Percentiles rank a stretch among this genome's conserved stretches.
phyloP scores from a whole-genome alignment of 805 yeast species.

The Sugiyamaella smithiae region DNA sequence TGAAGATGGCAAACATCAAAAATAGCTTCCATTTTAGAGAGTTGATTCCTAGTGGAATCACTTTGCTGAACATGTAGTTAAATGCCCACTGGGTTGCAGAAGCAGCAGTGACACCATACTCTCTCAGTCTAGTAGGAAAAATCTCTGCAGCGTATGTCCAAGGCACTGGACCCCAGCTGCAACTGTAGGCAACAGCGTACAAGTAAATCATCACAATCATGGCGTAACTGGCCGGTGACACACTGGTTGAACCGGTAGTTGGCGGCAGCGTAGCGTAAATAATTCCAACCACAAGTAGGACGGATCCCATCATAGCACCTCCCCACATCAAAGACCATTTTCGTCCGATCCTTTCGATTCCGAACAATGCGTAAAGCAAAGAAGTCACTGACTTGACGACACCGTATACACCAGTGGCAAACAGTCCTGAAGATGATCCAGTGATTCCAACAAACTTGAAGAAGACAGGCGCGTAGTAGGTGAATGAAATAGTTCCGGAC shows the following conservation, averaged over 20 bases:
- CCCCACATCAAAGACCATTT: conserved; percentile 20
- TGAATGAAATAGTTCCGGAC: conserved; percentile 85
- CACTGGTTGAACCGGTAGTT: not conserved
- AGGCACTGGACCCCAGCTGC: conserved; percentile 84
- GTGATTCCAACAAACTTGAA: conserved; percentile 62
- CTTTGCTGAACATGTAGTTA: conserved; percentile 48
- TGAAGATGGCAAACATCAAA: conserved; percentile 51
- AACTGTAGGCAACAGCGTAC: conserved; percentile 60
- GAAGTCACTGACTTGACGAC: conserved; percentile 21
- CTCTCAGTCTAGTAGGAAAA: conserved; percentile 71
- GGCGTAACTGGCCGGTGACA: conserved; percentile 29
- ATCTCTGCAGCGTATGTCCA: conserved; percentile 85
- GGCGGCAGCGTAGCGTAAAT: conserved; percentile 19
- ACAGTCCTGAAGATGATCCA: conserved; percentile 17
- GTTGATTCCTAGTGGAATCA: conserved; percentile 19
- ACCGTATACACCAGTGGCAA: conserved; percentile 25
- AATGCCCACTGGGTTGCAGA: conserved; percentile 55
- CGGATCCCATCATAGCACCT: conserved; percentile 19
- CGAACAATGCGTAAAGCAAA: conserved; percentile 11
- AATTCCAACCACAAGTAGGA: conserved; percentile 16
- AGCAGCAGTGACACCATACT: conserved; percentile 74
- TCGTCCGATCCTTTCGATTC: conserved; percentile 21
- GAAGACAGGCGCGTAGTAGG: conserved; percentile 84
- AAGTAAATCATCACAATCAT: conserved; percentile 63
- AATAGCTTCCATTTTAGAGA: conserved; percentile 20